phyloP scores from a whole-genome alignment of 495 filamentous ascomycete genomes.

The Trichoderma orchidacearum region DNA sequence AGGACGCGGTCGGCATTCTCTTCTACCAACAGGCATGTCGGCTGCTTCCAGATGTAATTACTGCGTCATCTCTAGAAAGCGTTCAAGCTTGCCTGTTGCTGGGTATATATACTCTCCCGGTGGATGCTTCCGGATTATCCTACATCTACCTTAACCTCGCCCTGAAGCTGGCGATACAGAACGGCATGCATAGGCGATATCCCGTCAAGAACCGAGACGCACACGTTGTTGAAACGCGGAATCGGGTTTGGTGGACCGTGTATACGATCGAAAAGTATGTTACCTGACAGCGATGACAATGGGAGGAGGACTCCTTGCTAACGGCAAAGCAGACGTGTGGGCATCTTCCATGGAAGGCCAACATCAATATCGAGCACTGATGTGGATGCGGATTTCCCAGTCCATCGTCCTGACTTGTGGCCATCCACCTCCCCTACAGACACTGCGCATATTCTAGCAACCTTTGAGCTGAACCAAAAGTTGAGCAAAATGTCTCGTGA shows the following conservation, averaged over 20 bases:
- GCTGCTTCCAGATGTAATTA: conserved; percentile 38
- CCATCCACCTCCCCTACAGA: conserved; percentile 11
- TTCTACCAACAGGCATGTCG: conserved; percentile 39
- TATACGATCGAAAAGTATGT: conserved; percentile 35
- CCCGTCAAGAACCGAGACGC: conserved; percentile 28
- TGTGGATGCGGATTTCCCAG: conserved; percentile 32
- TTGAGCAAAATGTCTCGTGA: conserved; percentile 30
- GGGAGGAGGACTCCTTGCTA: conserved; percentile 5
- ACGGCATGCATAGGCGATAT: conserved; percentile 40
- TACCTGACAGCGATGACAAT: conserved; percentile 16
- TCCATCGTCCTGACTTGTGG: conserved; percentile 23
- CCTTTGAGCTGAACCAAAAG: conserved; percentile 32
- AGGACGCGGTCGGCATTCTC: conserved; percentile 37
- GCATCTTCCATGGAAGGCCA: conserved; percentile 34
- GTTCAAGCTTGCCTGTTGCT: conserved; percentile 38
- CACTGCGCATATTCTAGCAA: conserved; percentile 30
- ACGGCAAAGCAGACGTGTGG: conserved; percentile 5
- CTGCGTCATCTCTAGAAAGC: conserved; percentile 35
- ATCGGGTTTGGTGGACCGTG: conserved; percentile 38
- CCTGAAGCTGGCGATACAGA: conserved; percentile 37
- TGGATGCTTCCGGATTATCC: conserved; percentile 35
- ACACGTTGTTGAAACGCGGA: conserved; percentile 30
- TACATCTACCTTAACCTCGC: conserved; percentile 38
- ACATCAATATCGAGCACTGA: conserved; percentile 29
- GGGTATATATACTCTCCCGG: conserved; percentile 33